phyloP scores from a whole-genome alignment of 495 filamentous ascomycete genomes.

The Penicillium ochrochloron region DNA sequence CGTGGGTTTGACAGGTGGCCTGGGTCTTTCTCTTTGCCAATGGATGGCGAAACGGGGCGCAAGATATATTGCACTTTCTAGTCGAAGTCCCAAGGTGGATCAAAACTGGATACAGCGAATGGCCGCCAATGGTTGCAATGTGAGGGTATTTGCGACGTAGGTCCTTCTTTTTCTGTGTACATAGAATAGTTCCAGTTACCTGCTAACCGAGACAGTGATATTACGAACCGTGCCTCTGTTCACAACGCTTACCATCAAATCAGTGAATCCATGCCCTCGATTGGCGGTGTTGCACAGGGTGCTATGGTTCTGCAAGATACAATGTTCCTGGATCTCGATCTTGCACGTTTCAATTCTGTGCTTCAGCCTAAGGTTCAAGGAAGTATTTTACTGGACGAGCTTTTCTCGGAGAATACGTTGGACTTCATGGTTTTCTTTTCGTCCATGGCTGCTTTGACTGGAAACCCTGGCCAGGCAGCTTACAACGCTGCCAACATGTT shows the following conservation, averaged over 20 bases:
- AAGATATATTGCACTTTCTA: slow-evolving; percentile 57
- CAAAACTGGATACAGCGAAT: slow-evolving; percentile 51
- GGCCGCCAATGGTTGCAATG: slow-evolving; percentile 22
- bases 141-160: slow-evolving; percentile 29
- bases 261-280: slow-evolving; percentile 38
- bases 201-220: slow-evolving; percentile 22
- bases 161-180: neutral
- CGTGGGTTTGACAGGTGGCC: slow-evolving; percentile 59
- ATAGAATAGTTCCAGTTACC: neutral
- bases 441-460: slow-evolving; percentile 34
- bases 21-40: slow-evolving; percentile 62
- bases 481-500: slow-evolving; percentile 64
- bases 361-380: slow-evolving; percentile 21
- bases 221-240: slow-evolving; percentile 25
- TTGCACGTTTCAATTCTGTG: slow-evolving; percentile 16
- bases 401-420: slow-evolving; percentile 43
- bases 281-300: slow-evolving; percentile 59
- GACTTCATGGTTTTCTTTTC: slow-evolving; percentile 51
- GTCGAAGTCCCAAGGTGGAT: slow-evolving; percentile 58
- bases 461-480: slow-evolving; percentile 53
- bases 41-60: slow-evolving; percentile 62
- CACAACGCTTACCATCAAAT: slow-evolving; percentile 14
- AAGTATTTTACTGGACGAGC: slow-evolving; percentile 31
- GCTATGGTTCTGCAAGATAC: slow-evolving; percentile 53
- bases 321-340: slow-evolving; percentile 33